Base-by-base conservation (phyloP, 176 grass and related monocot genomes). In the Eragrostis curvula region DNA sequence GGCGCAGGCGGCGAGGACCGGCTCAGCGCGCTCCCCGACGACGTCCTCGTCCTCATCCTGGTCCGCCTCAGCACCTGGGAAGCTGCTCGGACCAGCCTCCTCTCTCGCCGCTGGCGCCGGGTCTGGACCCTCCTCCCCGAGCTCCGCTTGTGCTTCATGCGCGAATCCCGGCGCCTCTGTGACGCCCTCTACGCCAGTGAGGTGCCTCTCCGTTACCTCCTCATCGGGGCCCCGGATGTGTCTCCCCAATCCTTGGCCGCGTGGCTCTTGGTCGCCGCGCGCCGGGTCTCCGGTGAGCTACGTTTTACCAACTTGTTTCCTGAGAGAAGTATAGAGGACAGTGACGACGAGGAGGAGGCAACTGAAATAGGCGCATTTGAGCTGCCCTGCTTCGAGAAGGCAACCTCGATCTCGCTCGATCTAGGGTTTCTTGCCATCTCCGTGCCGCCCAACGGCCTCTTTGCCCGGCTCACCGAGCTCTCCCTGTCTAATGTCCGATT, bases 41-140 rank as follows among this genome's bases (percentile, higher is more conserved):
- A 84, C 17, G 0, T 76, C 16, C 71, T 84, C 12, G 27, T 76
- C 12, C 39, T 57, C 48, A 75, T 75, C 71, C 71, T 84, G 7
- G 49, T 15, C 71, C 20, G 0, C 1, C 39, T 84, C 24, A 0
- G 2, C 39, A 68, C 71, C 23, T 1, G 12, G 30, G 12, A 2
- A 5, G 47, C 71, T 36, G 71, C 48, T 15, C 36, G 27, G 48
- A 85, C 83, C 42, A 49, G 73, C 65, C 41, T 77, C 64, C 83
- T 85, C 65, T 85, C 83, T 52, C 66, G 43, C 43, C 82, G 51
- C 14, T 84, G 82, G 73, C 73, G 64, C 73, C 69, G 18, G 39
- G 13, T 86, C 66, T 86, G 60, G 48, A 21, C 49, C 47, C 60
- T 80, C 59, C 77, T 86, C 77, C 77, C 78, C 14, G 48, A 3